These are phyloP conservation scores for Chrysoporthe deuterocubensis DNA, from an alignment of 2,329 filamentous ascomycete genomes.

Conservation along the genomic window DNA sequence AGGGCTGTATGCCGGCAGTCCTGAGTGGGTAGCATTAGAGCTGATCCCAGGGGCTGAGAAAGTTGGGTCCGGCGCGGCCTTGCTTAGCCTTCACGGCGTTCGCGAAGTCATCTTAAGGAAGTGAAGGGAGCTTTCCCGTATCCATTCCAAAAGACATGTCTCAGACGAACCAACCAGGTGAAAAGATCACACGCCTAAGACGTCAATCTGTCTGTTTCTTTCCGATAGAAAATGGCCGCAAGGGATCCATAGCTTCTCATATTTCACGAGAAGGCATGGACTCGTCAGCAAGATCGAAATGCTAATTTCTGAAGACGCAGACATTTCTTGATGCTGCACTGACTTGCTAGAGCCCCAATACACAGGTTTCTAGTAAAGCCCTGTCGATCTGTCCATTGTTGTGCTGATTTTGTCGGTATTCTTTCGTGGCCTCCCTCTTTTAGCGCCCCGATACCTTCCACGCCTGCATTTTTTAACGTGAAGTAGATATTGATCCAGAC, in stretches of 20 bases:
- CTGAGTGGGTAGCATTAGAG: background rate
- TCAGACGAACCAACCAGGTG: background rate
- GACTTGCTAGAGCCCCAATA: constrained; percentile 2
- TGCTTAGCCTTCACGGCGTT: constrained; percentile 12
- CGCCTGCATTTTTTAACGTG: background rate
- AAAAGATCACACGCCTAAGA: constrained; percentile 9
- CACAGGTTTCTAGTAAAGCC: background rate
- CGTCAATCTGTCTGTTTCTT: background rate
- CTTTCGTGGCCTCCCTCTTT: constrained; percentile 17
- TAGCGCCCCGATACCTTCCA: background rate
- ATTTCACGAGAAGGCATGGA: background rate
- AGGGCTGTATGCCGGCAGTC: background rate
- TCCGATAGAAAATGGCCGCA: background rate
- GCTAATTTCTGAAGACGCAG: background rate
- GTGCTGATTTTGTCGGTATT: background rate
- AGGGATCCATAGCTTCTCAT: background rate
- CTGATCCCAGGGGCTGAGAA: constrained; percentile 1
- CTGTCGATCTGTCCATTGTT: background rate
- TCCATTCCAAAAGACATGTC: background rate
- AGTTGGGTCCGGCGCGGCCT: constrained; percentile 16
- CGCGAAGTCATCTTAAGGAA: constrained; percentile 5
- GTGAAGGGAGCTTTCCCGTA: background rate
- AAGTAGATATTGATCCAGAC: background rate
- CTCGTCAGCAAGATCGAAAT: background rate
- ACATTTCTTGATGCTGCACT: background rate